Evolutionary conservation across 2,329 filamentous ascomycete genomes (phyloP), one percentile per base, ranked within the genome.

Genomic region (Fragosphaeria purpurea): DNA sequence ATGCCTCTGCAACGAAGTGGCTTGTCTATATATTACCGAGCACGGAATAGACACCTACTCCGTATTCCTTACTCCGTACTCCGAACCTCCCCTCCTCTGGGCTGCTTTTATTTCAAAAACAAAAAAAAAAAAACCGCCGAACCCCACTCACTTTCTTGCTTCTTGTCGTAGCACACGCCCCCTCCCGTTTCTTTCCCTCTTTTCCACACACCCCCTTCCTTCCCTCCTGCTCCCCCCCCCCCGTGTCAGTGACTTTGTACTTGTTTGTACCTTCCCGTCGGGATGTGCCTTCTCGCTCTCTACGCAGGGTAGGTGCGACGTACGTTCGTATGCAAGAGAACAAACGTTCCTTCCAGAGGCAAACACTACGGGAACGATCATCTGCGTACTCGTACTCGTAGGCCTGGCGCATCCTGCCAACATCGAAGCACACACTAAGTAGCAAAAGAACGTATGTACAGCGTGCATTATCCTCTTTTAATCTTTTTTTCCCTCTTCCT

Each of bases 171-270:
- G 41, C 13, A 35, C 33, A 38, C 43, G 13, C 31, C 46, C 46
- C 47, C 13, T 48, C 31, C 32, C 40, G 10, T 33, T 22, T 41
- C 38, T 48, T 31, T 4, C 33, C n/a, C 32, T 33, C 35, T 33
- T 34, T 12, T 30, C 6, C 11, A 5, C 44, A 41, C 50, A 38
- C 54, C 52, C 45, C 44, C 32, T 40, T 46, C 46, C 39, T 34
- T 7, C 7, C 13, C 10, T 10, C 9, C 12, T 30, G 41, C 44
- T 43, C 52, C 49, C 53, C 52, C 38, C 50, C 55, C 34, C 53
- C 49, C 41, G 39, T 53, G 39, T 45, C 37, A 33, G 47, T 35
- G 47, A 45, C 45, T 41, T 56, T 55, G 55, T 56, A 56, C 56
- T 50, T 50, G 33, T 46, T 53, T 56, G 55, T 54, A 56, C 51